Conservation (phyloP, 306 rosid species). For the Vachellia pachyceras region DNA sequence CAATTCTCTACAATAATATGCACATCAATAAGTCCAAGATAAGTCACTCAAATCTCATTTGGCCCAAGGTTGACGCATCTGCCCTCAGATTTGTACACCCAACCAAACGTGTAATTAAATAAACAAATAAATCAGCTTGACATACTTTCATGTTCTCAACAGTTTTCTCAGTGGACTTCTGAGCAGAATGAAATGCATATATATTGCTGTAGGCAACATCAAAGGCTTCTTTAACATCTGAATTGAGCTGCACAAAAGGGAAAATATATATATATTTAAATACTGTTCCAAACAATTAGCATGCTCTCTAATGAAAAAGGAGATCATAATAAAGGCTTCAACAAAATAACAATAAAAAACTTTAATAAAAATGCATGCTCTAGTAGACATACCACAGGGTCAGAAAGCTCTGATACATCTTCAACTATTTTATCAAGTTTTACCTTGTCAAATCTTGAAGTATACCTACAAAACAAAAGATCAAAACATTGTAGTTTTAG, state of each 20-base stretch:
- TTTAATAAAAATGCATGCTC: background rate
- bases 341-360: background rate
- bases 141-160: slow-evolving; percentile 94
- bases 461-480: slow-evolving; percentile 58
- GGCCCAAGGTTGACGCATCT: background rate
- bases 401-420: slow-evolving; percentile 77
- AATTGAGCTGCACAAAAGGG: slow-evolving; percentile 66
- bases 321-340: background rate
- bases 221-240: slow-evolving; percentile 73
- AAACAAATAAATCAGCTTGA: slow-evolving; percentile 1
- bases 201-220: slow-evolving; percentile 89
- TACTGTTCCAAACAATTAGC: background rate
- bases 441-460: slow-evolving; percentile 80
- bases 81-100: background rate
- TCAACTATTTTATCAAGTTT: slow-evolving; percentile 66
- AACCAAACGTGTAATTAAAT: slow-evolving; percentile 14
- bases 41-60: background rate
- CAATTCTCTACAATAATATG: slow-evolving; percentile 8
- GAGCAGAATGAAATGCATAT: slow-evolving; percentile 91
- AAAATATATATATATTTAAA: background rate
- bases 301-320: background rate
- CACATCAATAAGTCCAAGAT: slow-evolving; percentile 3
- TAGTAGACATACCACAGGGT: slow-evolving; percentile 71
- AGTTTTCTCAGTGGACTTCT: slow-evolving; percentile 72
- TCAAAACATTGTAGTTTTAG: slow-evolving; percentile 1